Percentiles rank a stretch among this genome's conserved stretches.
phyloP scores from a whole-genome alignment of 129 eudicot genomes.

The Pseudognaphalium luteoalbum region DNA sequence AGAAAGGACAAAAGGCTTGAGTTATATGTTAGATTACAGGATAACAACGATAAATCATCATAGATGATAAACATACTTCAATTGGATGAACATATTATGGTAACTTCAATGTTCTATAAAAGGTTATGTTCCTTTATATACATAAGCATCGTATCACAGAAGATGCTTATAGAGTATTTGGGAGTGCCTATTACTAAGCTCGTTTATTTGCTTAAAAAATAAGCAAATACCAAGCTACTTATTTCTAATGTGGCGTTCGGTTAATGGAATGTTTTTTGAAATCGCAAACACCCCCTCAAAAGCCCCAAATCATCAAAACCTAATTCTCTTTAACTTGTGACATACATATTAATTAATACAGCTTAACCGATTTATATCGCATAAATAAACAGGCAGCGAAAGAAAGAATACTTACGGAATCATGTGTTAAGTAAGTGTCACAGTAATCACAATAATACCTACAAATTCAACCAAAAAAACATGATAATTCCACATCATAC shows the following conservation, averaged over 20 bases:
- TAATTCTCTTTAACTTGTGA: neutral
- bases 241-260: neutral
- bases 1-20: neutral
- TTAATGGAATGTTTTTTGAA: too few relatives aligned
- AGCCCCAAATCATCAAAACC: neutral
- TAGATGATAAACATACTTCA: neutral
- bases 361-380: neutral
- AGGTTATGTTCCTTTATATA: neutral
- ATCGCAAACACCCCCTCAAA: neutral
- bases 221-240: neutral
- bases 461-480: constrained; percentile 19
- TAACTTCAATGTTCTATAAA: neutral
- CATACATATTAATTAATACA: neutral
- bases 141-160: neutral
- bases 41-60: neutral
- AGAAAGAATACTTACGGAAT: constrained; percentile 59
- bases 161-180: neutral
- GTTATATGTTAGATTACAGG: neutral
- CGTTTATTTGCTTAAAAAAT: neutral
- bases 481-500: neutral
- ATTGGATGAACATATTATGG: neutral
- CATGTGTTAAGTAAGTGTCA: constrained; percentile 93
- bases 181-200: neutral
- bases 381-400: neutral
- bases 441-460: constrained; percentile 92